These are phyloP conservation scores for Musa balbisiana DNA, from an alignment of 202 grass and related monocot species.

Conservation along the genomic window DNA sequence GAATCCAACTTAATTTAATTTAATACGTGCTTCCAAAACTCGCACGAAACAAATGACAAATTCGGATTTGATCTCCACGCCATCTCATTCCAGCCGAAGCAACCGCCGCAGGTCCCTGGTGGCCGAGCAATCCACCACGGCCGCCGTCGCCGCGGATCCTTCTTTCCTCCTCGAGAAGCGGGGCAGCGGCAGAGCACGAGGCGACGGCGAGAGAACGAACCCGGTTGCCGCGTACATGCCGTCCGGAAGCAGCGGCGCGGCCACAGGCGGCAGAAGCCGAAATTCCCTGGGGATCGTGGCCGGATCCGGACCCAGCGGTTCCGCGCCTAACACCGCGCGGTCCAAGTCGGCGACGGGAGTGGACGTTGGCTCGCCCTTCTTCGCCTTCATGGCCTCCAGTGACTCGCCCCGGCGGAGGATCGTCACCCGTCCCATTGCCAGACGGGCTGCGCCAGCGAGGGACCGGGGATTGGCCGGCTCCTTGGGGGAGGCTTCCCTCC, in stretches of 20 bases:
- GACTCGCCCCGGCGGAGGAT: not conserved
- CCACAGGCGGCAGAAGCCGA: not conserved
- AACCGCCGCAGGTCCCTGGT: slow-evolving; percentile 43
- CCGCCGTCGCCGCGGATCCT: not conserved
- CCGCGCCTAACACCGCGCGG: not conserved
- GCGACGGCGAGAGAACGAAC: slow-evolving; percentile 48
- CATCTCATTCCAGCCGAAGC: slow-evolving; percentile 35
- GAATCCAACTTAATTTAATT: not conserved
- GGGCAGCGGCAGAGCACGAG: slow-evolving; percentile 41
- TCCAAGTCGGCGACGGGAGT: not conserved
- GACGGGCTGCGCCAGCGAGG: not conserved
- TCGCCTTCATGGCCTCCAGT: not conserved
- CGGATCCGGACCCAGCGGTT: slow-evolving; percentile 5
- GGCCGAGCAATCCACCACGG: slow-evolving; percentile 21
- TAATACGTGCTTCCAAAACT: not conserved
- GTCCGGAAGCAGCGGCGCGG: not conserved
- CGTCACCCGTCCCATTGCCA: not conserved
- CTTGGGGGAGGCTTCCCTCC: not conserved
- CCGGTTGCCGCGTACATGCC: slow-evolving; percentile 30
- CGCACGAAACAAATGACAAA: not conserved
- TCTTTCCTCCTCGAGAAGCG: slow-evolving; percentile 26
- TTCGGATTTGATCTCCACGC: not conserved
- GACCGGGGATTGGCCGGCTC: not conserved
- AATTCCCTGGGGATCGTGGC: not conserved
- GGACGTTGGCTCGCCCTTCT: not conserved